Conservation (phyloP, 2,329 filamentous ascomycete species). For the Pseudocercospora macadamiae region DNA sequence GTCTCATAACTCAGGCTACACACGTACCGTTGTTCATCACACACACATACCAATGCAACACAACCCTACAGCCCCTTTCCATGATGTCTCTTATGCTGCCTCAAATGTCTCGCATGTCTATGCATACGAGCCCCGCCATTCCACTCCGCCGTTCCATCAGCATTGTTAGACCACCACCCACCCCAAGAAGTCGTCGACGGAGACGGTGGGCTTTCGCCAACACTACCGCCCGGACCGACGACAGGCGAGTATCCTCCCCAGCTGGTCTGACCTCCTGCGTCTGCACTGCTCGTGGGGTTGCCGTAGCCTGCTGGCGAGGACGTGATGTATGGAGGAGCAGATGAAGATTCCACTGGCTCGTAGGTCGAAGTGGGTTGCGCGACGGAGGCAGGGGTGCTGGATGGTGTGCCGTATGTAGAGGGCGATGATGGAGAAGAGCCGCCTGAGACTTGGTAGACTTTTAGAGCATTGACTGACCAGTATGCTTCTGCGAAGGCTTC, state of each 20-base stretch:
- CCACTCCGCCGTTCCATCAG: slow-evolving; percentile 15
- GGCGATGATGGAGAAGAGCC: background rate
- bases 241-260: slow-evolving; percentile 8
- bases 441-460: slow-evolving; percentile 37
- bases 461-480: slow-evolving; percentile 46
- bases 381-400: background rate
- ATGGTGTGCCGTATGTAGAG: background rate
- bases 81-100: slow-evolving; percentile 31
- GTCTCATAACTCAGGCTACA: too few species aligned
- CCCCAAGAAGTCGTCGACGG: slow-evolving; percentile 3
- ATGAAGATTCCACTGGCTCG: background rate
- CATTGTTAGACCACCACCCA: slow-evolving; percentile 11
- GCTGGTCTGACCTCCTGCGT: background rate
- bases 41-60: background rate
- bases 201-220: slow-evolving; percentile 2
- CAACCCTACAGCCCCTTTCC: slow-evolving; percentile 11
- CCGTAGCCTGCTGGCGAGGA: slow-evolving; percentile 2
- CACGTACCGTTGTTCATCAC: background rate
- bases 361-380: slow-evolving; percentile 5
- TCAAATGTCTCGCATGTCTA: slow-evolving; percentile 29
- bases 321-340: background rate
- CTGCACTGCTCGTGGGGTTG: background rate
- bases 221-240: slow-evolving; percentile 15
- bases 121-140: slow-evolving; percentile 23
- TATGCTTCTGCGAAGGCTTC: slow-evolving; percentile 43